Conservation (phyloP, 768 basidiomycete genomes). For the Dentipellis fragilis region DNA sequence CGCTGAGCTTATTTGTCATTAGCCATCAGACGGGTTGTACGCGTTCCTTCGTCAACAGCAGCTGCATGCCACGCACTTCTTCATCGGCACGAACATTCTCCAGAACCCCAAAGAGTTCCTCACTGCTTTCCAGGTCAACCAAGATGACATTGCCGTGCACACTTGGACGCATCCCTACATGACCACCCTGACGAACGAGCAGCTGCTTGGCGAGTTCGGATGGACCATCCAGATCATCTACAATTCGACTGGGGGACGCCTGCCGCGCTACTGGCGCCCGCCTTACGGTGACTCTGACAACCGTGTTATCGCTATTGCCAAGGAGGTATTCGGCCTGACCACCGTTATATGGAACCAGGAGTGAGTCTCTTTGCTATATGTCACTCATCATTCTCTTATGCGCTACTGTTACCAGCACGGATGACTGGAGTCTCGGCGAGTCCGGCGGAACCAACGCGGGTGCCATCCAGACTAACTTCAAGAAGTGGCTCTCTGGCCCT, state of each 20-base stretch:
- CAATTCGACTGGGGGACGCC: slow-evolving; percentile 33
- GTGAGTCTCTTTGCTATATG: slow-evolving; percentile 24
- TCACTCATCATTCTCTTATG: neutral
- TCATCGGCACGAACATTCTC: slow-evolving; percentile 77
- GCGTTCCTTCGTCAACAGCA: slow-evolving; percentile 59
- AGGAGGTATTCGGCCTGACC: slow-evolving; percentile 34
- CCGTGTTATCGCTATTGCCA: slow-evolving; percentile 37
- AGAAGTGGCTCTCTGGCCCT: slow-evolving; percentile 50
- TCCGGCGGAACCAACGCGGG: slow-evolving; percentile 33
- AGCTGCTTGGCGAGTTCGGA: slow-evolving; percentile 37
- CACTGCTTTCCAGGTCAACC: slow-evolving; percentile 32
- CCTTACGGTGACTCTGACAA: slow-evolving; percentile 31
- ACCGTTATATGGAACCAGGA: slow-evolving; percentile 61
- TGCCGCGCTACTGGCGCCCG: slow-evolving; percentile 33
- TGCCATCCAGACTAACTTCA: slow-evolving; percentile 38
- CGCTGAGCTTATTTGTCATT: neutral
- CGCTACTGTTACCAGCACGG: slow-evolving; percentile 34
- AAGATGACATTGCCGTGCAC: slow-evolving; percentile 29
- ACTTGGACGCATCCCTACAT: slow-evolving; percentile 40
- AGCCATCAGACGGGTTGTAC: slow-evolving; percentile 37
- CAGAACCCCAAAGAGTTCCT: slow-evolving; percentile 44
- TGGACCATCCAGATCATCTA: slow-evolving; percentile 47
- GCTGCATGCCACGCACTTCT: slow-evolving; percentile 74
- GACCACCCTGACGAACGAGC: slow-evolving; percentile 35
- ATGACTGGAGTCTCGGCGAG: slow-evolving; percentile 60